Evolutionary conservation across 1,284 basidiomycete species (phyloP).

Genomic region (Wolfiporia cocos): DNA sequence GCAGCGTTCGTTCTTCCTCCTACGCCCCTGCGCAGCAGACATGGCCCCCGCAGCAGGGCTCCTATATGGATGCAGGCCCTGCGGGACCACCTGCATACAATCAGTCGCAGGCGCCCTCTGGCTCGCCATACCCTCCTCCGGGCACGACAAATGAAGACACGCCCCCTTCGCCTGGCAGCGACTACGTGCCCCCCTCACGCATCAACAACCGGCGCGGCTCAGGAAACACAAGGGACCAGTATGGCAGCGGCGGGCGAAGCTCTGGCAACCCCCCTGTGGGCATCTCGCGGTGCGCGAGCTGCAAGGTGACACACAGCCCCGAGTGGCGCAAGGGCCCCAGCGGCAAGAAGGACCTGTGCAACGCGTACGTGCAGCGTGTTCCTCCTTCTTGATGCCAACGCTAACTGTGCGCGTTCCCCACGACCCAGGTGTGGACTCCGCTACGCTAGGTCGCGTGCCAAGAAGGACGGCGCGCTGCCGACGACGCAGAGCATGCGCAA

Average conservation of each 20-base stretch:
- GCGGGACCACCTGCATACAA: conserved; percentile 14
- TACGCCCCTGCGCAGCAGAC: conserved; percentile 27
- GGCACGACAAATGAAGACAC: conserved; percentile 13
- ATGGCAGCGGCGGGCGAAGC: conserved; percentile 25
- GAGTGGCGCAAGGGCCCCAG: conserved; percentile 93
- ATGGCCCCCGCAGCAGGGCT: conserved; percentile 23
- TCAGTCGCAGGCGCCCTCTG: conserved; percentile 17
- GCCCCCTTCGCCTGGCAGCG: conserved; percentile 27
- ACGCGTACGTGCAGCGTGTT: conserved; percentile 62
- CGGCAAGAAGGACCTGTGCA: conserved; percentile 89
- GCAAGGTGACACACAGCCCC: conserved; percentile 80
- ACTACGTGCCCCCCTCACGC: conserved; percentile 60
- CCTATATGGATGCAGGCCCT: conserved; percentile 19
- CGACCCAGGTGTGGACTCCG: conserved; percentile 66
- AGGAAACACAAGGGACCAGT: conserved; percentile 22
- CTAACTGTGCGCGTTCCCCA: conserved; percentile 21
- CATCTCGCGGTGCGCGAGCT: conserved; percentile 73
- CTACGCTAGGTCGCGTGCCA: conserved; percentile 75
- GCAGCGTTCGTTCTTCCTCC: conserved; percentile 42
- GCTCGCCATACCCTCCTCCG: conserved; percentile 15
- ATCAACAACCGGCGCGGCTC: conserved; percentile 49
- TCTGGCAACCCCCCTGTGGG: conserved; percentile 65
- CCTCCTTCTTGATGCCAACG: conserved; percentile 16
- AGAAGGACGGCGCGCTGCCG: conserved; percentile 63
- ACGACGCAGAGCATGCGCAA: conserved; percentile 27